Percentiles rank a stretch among this genome's conserved stretches.
Evolutionary conservation across 1,284 basidiomycete species (phyloP).

Genomic region (Exobasidium cylindrosporum): DNA sequence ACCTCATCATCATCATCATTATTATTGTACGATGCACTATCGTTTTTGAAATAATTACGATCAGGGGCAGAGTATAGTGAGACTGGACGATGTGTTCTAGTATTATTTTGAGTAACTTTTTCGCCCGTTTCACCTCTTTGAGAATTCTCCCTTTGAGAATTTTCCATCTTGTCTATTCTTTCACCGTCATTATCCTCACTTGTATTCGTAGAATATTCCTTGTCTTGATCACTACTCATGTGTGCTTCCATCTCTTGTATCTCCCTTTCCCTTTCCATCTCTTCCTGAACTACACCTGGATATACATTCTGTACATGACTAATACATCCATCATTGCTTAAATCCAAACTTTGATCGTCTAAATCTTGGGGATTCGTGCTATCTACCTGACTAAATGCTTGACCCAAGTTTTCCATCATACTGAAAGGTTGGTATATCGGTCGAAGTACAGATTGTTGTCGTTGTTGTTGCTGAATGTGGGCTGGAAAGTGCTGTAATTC

Average conservation of each 20-base stretch:
- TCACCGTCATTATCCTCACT: background rate
- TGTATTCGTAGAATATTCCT: background rate
- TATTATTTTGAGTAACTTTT: too few species aligned
- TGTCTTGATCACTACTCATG: background rate
- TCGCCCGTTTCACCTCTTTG: background rate
- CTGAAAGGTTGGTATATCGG: slow-evolving; percentile 4
- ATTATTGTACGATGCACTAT: background rate
- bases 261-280: background rate
- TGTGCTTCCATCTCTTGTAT: background rate
- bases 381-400: slow-evolving; percentile 10
- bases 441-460: background rate
- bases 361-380: slow-evolving; percentile 4
- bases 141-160: background rate
- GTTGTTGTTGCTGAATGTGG: background rate
- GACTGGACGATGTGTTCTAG: background rate
- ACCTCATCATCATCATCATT: slow-evolving; percentile 3
- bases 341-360: slow-evolving; percentile 2
- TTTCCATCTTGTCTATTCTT: background rate
- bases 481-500: background rate
- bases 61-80: background rate
- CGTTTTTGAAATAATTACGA: background rate
- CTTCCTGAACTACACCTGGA: background rate
- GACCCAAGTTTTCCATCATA: slow-evolving; percentile 12
- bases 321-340: background rate
- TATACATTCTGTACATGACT: background rate